These are phyloP conservation scores for Ceratocystis albifundus DNA, from an alignment of 2,329 filamentous ascomycete species.

Conservation along the genomic window DNA sequence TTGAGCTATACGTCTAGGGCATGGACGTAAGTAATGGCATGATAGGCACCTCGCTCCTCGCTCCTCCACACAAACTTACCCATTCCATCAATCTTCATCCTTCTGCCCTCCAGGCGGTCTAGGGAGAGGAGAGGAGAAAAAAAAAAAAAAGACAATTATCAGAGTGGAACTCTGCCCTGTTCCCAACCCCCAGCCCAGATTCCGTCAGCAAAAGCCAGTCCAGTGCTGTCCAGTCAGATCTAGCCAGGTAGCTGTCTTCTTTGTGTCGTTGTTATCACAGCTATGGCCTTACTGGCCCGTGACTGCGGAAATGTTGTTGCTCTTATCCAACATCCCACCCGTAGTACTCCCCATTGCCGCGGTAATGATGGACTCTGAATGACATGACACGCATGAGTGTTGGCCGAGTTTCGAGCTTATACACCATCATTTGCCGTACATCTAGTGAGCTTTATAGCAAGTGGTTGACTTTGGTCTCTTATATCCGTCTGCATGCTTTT, in stretches of 20 bases:
- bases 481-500: not conserved
- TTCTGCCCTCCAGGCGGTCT: not conserved
- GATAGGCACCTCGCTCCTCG: not conserved
- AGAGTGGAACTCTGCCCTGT: not conserved
- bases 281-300: too few relatives aligned
- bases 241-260: not conserved
- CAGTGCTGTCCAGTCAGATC: too few relatives aligned
- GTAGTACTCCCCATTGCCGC: too few relatives aligned
- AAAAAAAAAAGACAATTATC: not conserved
- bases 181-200: not conserved
- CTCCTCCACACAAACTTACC: not conserved
- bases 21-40: not conserved
- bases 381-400: too few relatives aligned
- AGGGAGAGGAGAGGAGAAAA: not conserved
- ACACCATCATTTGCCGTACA: not conserved
- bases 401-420: too few relatives aligned
- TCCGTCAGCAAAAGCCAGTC: not conserved
- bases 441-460: not conserved
- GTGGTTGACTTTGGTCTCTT: not conserved
- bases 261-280: not conserved
- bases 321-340: too few relatives aligned
- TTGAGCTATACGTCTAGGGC: not conserved
- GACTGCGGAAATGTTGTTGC: too few relatives aligned
- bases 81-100: conserved; percentile 3
- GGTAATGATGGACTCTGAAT: too few relatives aligned